Percentiles rank a stretch among this genome's conserved stretches.
Conservation (phyloP, 1,139 yeast genomes). For the Lodderomyces beijingensis region DNA sequence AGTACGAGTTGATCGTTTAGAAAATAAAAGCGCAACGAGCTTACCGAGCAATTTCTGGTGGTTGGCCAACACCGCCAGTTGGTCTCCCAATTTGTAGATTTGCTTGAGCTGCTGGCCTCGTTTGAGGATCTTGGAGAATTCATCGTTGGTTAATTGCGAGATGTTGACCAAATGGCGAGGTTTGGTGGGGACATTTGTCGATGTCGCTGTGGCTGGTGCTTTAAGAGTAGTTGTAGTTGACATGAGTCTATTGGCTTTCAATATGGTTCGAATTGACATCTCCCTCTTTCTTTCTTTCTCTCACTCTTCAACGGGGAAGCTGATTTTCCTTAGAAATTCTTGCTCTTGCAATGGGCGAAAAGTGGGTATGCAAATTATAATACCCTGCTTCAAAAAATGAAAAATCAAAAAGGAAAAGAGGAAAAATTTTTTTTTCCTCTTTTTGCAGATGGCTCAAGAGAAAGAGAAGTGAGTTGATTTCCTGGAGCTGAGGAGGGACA, state of each 20-base stretch:
- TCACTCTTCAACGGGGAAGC: too few species aligned
- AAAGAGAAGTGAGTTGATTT: too few species aligned
- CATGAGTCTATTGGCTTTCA: conserved; percentile 2
- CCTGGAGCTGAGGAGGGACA: too few species aligned
- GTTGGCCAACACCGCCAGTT: conserved; percentile 38
- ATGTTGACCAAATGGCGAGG: conserved; percentile 78
- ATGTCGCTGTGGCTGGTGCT: neutral
- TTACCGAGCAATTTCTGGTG: conserved; percentile 68
- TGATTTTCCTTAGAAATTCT: too few species aligned
- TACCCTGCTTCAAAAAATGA: too few species aligned
- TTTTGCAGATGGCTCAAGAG: too few species aligned
- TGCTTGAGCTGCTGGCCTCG: conserved; percentile 63
- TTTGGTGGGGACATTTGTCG: neutral
- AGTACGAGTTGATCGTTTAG: conserved; percentile 92
- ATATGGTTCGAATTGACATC: conserved; percentile 4
- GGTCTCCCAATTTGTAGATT: conserved; percentile 48
- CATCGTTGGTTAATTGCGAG: conserved; percentile 66
- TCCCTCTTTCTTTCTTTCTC: too few species aligned
- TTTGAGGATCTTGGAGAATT: conserved; percentile 61
- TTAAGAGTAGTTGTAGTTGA: conserved; percentile 2
- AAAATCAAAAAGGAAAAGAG: too few species aligned
- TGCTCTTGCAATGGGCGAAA: too few species aligned
- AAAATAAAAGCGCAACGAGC: conserved; percentile 75
- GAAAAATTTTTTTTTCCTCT: too few species aligned
- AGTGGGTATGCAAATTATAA: too few species aligned